Evolutionary conservation across 225 moss, liverwort and hornwort species (phyloP).

Genomic region (Polytrichum formosum): DNA sequence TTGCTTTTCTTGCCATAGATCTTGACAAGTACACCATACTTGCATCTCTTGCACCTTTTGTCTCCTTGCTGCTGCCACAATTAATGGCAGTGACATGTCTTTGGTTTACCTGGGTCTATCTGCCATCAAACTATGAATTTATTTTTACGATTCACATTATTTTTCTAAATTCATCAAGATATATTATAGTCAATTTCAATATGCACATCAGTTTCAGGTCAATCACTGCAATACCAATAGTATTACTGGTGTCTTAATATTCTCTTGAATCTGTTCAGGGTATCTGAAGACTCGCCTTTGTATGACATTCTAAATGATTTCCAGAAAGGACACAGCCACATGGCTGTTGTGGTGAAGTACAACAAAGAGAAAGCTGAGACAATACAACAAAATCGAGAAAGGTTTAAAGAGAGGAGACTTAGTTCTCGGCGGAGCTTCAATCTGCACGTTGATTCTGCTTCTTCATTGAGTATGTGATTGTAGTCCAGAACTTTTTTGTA

Average conservation of each 20-base stretch:
- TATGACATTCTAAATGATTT: slow-evolving; percentile 84
- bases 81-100: no score
- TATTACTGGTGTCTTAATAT: not conserved
- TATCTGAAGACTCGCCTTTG: slow-evolving; percentile 64
- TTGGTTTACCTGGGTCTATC: no score
- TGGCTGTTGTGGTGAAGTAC: slow-evolving; percentile 80
- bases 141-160: no score
- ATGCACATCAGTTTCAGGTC: not conserved
- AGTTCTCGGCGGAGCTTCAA: slow-evolving; percentile 21
- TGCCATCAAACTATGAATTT: no score
- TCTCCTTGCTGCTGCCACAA: no score
- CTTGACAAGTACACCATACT: no score
- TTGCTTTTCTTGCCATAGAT: no score
- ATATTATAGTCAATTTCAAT: no score
- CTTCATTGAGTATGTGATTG: slow-evolving; percentile 30
- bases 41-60: no score
- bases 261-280: slow-evolving; percentile 30
- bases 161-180: no score
- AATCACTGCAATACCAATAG: not conserved
- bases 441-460: slow-evolving; percentile 7
- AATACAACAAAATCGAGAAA: slow-evolving; percentile 15
- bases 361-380: slow-evolving; percentile 27
- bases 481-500: not conserved
- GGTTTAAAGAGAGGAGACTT: slow-evolving; percentile 27
- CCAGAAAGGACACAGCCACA: slow-evolving; percentile 84